phyloP scores from a whole-genome alignment of 768 basidiomycete genomes.

The Thelephora ganbajun region DNA sequence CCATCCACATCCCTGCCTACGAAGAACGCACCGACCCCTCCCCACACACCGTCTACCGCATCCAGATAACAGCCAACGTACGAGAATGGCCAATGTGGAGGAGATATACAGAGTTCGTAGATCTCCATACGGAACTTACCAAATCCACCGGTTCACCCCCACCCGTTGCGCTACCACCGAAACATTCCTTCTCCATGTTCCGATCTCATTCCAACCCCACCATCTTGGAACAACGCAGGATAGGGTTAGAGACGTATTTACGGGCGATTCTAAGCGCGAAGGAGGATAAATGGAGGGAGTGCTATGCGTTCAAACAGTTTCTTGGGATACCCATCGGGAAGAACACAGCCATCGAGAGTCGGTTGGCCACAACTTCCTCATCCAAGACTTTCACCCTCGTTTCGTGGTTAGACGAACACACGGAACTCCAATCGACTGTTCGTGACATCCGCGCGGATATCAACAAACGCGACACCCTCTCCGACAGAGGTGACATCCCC shows the following conservation, averaged over 20 bases:
- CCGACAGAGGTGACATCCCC: conserved; percentile 56
- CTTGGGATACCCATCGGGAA: conserved; percentile 65
- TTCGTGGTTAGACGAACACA: conserved; percentile 85
- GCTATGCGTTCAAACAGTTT: conserved; percentile 72
- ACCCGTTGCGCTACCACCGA: conserved; percentile 71
- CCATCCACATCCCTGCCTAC: conserved; percentile 52
- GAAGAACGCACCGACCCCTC: conserved; percentile 61
- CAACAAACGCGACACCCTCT: conserved; percentile 77
- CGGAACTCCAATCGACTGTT: conserved; percentile 58
- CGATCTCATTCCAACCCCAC: conserved; percentile 42
- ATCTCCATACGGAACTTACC: conserved; percentile 70
- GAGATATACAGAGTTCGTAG: conserved; percentile 90
- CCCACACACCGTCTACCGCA: conserved; percentile 69
- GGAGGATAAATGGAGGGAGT: conserved; percentile 74
- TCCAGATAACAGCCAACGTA: conserved; percentile 77
- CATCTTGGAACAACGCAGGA: conserved; percentile 63
- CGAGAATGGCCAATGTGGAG: conserved; percentile 90
- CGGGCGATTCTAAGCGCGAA: conserved; percentile 73
- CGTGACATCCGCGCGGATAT: conserved; percentile 78
- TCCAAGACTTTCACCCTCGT: conserved; percentile 49
- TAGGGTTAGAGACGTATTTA: conserved; percentile 71
- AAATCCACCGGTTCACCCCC: conserved; percentile 72
- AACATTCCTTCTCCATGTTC: conserved; percentile 62
- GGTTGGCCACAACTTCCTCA: neutral
- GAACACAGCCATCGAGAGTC: conserved; percentile 9